Percentiles rank a stretch among this genome's conserved stretches.
Evolutionary conservation across 2,329 filamentous ascomycete species (phyloP).

Genomic region (Clonostachys rosea): DNA sequence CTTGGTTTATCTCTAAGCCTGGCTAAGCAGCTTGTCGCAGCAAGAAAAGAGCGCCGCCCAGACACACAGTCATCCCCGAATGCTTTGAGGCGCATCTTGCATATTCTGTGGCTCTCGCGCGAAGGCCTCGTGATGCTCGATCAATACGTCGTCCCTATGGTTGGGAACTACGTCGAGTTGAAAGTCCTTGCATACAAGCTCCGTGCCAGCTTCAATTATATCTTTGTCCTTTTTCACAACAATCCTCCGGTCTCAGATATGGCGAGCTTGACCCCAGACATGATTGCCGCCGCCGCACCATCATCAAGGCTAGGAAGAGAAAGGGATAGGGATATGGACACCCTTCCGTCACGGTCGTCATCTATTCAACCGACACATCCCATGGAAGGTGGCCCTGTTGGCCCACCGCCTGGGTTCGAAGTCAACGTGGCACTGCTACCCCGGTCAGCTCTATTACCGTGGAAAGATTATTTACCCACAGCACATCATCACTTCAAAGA

Average conservation of each 20-base stretch:
- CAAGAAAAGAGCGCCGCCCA: conserved; percentile 77
- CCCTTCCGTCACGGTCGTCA: conserved; percentile 31
- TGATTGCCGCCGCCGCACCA: conserved; percentile 26
- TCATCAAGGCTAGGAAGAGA: conserved; percentile 42
- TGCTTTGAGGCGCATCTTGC: conserved; percentile 74
- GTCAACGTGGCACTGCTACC: conserved; percentile 30
- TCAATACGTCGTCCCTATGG: conserved; percentile 81
- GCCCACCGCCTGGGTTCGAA: conserved; percentile 50
- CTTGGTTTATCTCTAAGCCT: conserved; percentile 87
- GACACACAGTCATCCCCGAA: conserved; percentile 62
- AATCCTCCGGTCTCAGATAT: conserved; percentile 69
- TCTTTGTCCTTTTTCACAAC: conserved; percentile 96
- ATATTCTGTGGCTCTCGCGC: conserved; percentile 92
- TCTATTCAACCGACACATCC: conserved; percentile 43
- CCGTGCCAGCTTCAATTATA: conserved; percentile 90
- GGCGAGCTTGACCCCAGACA: conserved; percentile 45
- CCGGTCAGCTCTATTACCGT: conserved; percentile 74
- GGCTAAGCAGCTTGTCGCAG: conserved; percentile 75
- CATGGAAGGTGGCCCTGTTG: conserved; percentile 55
- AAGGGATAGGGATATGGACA: conserved; percentile 23
- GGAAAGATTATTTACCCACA: conserved; percentile 76
- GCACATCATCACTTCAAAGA: conserved; percentile 78
- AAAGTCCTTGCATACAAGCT: conserved; percentile 90
- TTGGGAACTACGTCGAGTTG: conserved; percentile 72
- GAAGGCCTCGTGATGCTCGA: conserved; percentile 89